These are phyloP conservation scores for Sphagnum magellanicum DNA, from an alignment of 228 moss, liverwort and hornwort genomes.

Conservation along the genomic window DNA sequence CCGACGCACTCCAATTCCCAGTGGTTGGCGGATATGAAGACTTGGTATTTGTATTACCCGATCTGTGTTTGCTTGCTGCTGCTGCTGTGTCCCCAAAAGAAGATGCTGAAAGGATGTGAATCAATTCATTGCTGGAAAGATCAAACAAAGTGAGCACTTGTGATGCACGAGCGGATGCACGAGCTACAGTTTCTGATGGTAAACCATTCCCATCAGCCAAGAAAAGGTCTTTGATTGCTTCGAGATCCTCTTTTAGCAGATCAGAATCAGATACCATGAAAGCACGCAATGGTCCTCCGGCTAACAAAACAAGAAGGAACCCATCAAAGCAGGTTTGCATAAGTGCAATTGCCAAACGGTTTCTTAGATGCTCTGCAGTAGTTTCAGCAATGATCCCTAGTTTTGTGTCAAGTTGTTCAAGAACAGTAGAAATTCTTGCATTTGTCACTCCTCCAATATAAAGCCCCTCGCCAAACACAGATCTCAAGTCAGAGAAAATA, in stretches of 20 bases:
- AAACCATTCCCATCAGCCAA: slow-evolving; percentile 93
- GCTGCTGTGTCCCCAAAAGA: slow-evolving; percentile 47
- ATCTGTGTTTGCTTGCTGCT: slow-evolving; percentile 16
- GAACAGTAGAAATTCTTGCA: slow-evolving; percentile 46
- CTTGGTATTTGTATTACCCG: too few species aligned
- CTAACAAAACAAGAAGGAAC: slow-evolving; percentile 72
- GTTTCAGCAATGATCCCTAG: slow-evolving; percentile 66
- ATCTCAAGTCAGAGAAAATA: slow-evolving; percentile 56
- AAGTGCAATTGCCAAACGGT: slow-evolving; percentile 70
- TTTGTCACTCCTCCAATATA: slow-evolving; percentile 68
- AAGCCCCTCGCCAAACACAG: slow-evolving; percentile 73
- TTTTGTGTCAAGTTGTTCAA: slow-evolving; percentile 64
- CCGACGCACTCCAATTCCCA: slow-evolving; percentile 77
- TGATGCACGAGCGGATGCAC: slow-evolving; percentile 43
- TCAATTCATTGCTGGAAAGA: slow-evolving; percentile 55
- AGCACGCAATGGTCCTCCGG: slow-evolving; percentile 82
- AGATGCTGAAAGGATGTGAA: slow-evolving; percentile 40
- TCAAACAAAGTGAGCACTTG: slow-evolving; percentile 74
- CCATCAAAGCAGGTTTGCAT: slow-evolving; percentile 92
- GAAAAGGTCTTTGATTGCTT: slow-evolving; percentile 77
- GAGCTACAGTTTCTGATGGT: slow-evolving; percentile 51
- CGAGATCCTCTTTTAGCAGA: slow-evolving; percentile 73
- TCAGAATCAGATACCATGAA: slow-evolving; percentile 58
- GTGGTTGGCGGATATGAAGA: slow-evolving; percentile 66
- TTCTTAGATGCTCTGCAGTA: slow-evolving; percentile 51